Evolutionary conservation across 768 basidiomycete genomes (phyloP), one percentile per base, ranked within the genome.

Genomic region (Mycena haematopus): DNA sequence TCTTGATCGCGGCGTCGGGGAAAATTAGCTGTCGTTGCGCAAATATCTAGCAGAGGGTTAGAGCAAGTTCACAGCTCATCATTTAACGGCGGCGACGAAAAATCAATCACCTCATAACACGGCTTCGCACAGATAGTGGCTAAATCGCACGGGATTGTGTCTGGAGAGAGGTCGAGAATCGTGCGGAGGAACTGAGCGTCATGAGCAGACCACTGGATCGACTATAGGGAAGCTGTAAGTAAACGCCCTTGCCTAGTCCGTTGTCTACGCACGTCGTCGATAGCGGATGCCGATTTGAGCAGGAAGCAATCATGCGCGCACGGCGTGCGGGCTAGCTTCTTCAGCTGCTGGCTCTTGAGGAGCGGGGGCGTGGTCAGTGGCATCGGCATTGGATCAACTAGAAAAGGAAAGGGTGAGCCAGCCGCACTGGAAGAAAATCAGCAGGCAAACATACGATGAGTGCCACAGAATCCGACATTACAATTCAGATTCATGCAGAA

Each of bases 401-500:
- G 22, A 10, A 7, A 25, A 19, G 6, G 5, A 36, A 36, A 4
- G 3, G 21, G n/a, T 40, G 25, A 31, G 29, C 29, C 29, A 53
- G 44, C 36, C 45, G 14, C 1, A 6, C 17, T 33, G 8, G 24
- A 40, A 27, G n/a, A 17, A 64, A 38, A 60, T 44, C 31, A 40
- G 15, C 22, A 17, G 29, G 7, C 14, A 47, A 19, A 15, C 80
- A 45, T 71, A 84, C 84, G 66, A 71, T 88, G 87, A 2, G 77
- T 75, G 44, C 71, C 67, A 66, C 87, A 89, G 60, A 81, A 82
- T 2, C 79, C 76, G 8, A 79, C 79, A 0, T 82, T 29, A 59
- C 87, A 88, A 55, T 78, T 84, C 24, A 80, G 60, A 55, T 82
- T 86, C 6, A 78, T 76, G 72, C 87, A 88, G 60, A 88, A 87